A percentile compares a stretch with the other conserved stretches of the same genome.
These are phyloP conservation scores for Neotropicomus parvogracilis DNA, from an alignment of 1,284 basidiomycete species.

Conservation along the genomic window DNA sequence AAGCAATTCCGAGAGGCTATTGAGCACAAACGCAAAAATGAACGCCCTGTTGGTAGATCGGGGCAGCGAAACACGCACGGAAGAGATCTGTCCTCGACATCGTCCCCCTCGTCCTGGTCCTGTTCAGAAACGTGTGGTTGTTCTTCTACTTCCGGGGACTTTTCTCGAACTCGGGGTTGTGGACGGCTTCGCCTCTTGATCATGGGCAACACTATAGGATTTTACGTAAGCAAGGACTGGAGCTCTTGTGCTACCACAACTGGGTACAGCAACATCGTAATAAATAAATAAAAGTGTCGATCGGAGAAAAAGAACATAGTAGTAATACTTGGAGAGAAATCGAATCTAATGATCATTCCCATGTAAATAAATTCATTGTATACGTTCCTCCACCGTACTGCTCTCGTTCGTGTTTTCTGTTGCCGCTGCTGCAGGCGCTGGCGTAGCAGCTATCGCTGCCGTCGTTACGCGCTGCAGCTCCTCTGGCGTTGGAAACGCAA, in stretches of 20 bases:
- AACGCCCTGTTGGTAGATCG: no score
- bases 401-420: slow-evolving; percentile 11
- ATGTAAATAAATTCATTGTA: slow-evolving; percentile 14
- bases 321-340: background rate
- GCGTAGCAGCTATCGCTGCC: slow-evolving; percentile 6
- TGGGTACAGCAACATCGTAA: background rate
- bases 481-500: slow-evolving; percentile 22
- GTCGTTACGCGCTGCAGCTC: slow-evolving; percentile 22
- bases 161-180: slow-evolving; percentile 36
- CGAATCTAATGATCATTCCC: slow-evolving; percentile 10
- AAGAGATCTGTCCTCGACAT: slow-evolving; percentile 27
- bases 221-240: slow-evolving; percentile 13
- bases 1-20: slow-evolving; percentile 77
- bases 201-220: slow-evolving; percentile 29
- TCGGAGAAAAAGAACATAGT: slow-evolving; percentile 7
- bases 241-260: no score
- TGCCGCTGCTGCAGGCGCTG: background rate
- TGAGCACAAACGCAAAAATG: background rate
- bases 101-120: slow-evolving; percentile 7
- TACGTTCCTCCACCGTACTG: slow-evolving; percentile 13
- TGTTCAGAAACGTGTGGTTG: slow-evolving; percentile 12
- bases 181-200: slow-evolving; percentile 50
- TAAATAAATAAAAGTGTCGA: background rate
- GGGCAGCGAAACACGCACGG: slow-evolving; percentile 18
- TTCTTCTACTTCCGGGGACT: slow-evolving; percentile 32